Evolutionary conservation across 352 stramenopile species (phyloP).

Genomic region (Phytophthora kernoviae): DNA sequence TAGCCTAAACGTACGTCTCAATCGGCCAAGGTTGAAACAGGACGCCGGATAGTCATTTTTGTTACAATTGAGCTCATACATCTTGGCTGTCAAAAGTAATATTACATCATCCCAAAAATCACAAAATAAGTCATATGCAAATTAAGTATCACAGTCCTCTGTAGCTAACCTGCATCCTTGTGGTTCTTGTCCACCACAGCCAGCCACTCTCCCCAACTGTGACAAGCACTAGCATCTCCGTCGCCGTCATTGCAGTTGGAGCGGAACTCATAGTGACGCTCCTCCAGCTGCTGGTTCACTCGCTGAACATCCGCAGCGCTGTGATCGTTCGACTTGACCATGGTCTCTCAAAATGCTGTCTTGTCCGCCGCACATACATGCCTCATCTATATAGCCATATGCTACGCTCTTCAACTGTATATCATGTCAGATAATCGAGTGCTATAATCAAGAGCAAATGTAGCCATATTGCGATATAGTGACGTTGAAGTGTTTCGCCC

Average conservation of each 20-base stretch:
- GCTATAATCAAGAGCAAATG: no score
- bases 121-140: not conserved
- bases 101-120: not conserved
- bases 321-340: constrained; percentile 15
- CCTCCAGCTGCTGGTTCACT: constrained; percentile 85
- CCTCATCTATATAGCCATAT: no score
- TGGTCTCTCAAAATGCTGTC: no score
- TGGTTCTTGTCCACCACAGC: constrained; percentile 90
- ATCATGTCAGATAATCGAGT: no score
- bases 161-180: constrained; percentile 69
- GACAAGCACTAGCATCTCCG: constrained; percentile 83
- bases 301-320: constrained; percentile 69
- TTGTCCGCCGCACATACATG: no score
- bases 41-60: constrained; percentile 83
- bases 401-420: no score
- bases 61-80: constrained; percentile 86
- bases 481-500: no score
- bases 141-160: no score
- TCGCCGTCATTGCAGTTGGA: constrained; percentile 88
- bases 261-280: constrained; percentile 88
- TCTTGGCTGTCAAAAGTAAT: constrained; percentile 40
- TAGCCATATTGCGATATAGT: no score
- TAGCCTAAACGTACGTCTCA: constrained; percentile 60
- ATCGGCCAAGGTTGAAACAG: constrained; percentile 86
- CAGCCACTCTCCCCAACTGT: constrained; percentile 88